Conservation (phyloP, 2,329 filamentous ascomycete species). For the Penicillium sp. region DNA sequence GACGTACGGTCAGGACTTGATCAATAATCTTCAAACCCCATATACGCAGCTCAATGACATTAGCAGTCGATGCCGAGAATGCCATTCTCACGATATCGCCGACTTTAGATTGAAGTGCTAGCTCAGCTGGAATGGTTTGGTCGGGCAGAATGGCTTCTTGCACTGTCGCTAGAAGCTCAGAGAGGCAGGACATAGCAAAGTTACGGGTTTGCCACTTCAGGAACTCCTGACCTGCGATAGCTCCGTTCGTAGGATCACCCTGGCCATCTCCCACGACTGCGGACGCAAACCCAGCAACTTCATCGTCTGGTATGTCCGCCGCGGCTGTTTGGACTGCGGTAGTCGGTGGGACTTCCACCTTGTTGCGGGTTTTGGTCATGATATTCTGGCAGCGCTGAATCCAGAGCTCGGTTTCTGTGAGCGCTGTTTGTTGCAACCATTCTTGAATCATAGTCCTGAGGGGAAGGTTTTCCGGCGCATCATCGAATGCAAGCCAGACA, state of each 20-base stretch:
- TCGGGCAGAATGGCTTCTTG: conserved; percentile 75
- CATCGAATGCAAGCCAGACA: conserved; percentile 85
- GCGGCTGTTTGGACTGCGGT: conserved; percentile 47
- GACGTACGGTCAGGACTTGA: conserved; percentile 68
- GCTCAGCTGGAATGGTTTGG: conserved; percentile 74
- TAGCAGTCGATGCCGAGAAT: conserved; percentile 94
- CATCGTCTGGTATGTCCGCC: conserved; percentile 90
- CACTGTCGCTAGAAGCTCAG: conserved; percentile 76
- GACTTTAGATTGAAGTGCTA: conserved; percentile 75
- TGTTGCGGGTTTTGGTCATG: conserved; percentile 79
- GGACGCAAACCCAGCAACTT: conserved; percentile 92
- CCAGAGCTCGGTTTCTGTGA: conserved; percentile 79
- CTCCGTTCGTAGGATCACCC: conserved; percentile 52
- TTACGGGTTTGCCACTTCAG: conserved; percentile 93
- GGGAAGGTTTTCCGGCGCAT: conserved; percentile 70
- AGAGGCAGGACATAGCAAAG: conserved; percentile 87
- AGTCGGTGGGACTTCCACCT: conserved; percentile 47
- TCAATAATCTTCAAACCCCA: conserved; percentile 93
- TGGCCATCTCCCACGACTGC: conserved; percentile 63
- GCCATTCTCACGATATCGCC: conserved; percentile 95
- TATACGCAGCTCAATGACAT: conserved; percentile 83
- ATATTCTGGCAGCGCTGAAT: conserved; percentile 84
- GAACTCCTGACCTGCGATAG: conserved; percentile 72
- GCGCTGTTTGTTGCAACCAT: conserved; percentile 88
- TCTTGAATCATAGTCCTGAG: conserved; percentile 86